Evolutionary conservation across 306 rosid genomes (phyloP).

Genomic region (Quercus mongolica): DNA sequence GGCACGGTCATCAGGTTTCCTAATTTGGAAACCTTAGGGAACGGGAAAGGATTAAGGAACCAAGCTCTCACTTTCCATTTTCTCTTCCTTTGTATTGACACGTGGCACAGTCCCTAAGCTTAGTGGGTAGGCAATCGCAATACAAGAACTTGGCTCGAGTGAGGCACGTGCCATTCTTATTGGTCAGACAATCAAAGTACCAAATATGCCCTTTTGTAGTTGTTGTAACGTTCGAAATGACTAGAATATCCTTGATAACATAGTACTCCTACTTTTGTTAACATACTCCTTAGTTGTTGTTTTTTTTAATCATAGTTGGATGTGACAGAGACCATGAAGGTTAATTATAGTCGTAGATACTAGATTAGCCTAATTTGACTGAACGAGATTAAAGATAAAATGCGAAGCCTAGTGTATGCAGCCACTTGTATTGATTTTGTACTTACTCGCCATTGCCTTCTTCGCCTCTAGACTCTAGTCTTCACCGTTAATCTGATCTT

Average conservation of each 20-base stretch:
- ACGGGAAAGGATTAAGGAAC: neutral
- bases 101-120: constrained; percentile 18
- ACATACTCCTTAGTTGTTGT: too few relatives aligned
- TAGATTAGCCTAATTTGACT: neutral
- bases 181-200: neutral
- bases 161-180: constrained; percentile 20
- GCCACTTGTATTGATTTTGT: constrained; percentile 12
- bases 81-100: constrained; percentile 11
- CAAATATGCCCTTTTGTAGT: neutral
- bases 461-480: too few relatives aligned
- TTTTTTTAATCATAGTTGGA: constrained; percentile 9
- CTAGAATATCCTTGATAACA: neutral
- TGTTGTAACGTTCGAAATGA: neutral
- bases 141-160: neutral
- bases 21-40: constrained; percentile 56
- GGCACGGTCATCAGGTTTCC: constrained; percentile 31
- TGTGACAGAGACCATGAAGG: neutral
- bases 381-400: constrained; percentile 21
- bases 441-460: too few relatives aligned
- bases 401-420: neutral
- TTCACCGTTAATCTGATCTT: too few relatives aligned
- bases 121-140: neutral
- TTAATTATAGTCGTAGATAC: neutral
- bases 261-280: too few relatives aligned
- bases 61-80: neutral